Conservation (phyloP, 169 alveolate genomes). For the Cystoisospora suis region DNA sequence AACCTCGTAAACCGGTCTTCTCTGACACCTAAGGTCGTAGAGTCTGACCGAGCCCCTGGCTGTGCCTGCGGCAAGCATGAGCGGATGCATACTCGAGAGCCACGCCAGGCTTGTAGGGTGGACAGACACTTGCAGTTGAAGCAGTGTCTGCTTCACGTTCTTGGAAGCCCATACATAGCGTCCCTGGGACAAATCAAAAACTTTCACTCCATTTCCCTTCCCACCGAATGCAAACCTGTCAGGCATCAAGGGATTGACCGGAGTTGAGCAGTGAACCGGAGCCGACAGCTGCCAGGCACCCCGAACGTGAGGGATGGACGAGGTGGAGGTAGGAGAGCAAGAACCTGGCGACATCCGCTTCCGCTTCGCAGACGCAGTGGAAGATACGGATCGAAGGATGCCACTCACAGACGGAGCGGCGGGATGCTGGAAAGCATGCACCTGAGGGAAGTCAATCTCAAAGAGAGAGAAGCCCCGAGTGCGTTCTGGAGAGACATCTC, state of each 20-base stretch:
- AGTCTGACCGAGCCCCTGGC: constrained; percentile 56
- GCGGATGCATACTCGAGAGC: constrained; percentile 59
- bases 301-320: background rate
- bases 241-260: constrained; percentile 48
- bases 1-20: constrained; percentile 58
- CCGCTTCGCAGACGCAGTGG: too few relatives aligned
- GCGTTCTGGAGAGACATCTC: background rate
- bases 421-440: background rate
- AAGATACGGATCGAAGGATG: background rate
- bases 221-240: constrained; percentile 62
- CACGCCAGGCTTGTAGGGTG: constrained; percentile 38
- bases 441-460: background rate
- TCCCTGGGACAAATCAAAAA: constrained; percentile 44
- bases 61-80: constrained; percentile 60
- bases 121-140: constrained; percentile 50
- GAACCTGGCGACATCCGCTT: too few relatives aligned
- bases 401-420: background rate
- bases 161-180: constrained; percentile 49
- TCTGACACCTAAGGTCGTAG: constrained; percentile 64
- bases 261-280: background rate
- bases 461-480: background rate
- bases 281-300: constrained; percentile 16
- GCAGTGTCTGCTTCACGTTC: constrained; percentile 56
- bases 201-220: constrained; percentile 51
- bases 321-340: background rate